A percentile compares a stretch with the other conserved stretches of the same genome.
Evolutionary conservation across 371 early-diverging fungal genomes (phyloP).

Genomic region (Rhizopus stolonifer): DNA sequence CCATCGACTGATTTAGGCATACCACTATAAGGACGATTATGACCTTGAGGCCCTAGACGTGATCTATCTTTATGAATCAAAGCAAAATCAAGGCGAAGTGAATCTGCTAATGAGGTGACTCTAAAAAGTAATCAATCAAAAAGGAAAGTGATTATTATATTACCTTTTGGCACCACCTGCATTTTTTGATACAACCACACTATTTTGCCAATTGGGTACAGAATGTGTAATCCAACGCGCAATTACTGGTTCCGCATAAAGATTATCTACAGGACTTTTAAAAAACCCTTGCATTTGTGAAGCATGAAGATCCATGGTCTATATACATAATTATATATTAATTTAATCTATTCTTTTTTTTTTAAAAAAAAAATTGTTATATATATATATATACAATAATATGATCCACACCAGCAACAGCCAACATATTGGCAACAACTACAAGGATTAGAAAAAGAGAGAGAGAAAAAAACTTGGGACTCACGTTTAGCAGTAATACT

Average conservation of each 20-base stretch:
- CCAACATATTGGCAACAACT: conserved; percentile 95
- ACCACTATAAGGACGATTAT: conserved; percentile 52
- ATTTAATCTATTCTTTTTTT: too few species aligned
- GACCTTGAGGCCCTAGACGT: conserved; percentile 57
- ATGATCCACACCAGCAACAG: conserved; percentile 95
- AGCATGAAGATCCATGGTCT: conserved; percentile 93
- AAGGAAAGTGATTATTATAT: neutral
- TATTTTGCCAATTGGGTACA: conserved; percentile 73
- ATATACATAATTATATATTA: too few species aligned
- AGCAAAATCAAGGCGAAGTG: conserved; percentile 92
- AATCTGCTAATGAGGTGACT: conserved; percentile 95
- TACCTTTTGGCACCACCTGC: conserved; percentile 97
- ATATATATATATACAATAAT: conserved; percentile 64
- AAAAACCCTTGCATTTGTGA: conserved; percentile 98
- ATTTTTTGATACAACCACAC: conserved; percentile 93
- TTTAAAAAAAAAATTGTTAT: neutral
- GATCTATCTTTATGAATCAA: conserved; percentile 90
- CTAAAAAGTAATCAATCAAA: conserved; percentile 33
- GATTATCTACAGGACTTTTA: conserved; percentile 92
- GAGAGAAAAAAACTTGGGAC: neutral
- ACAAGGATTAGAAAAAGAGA: neutral
- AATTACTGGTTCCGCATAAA: conserved; percentile 91
- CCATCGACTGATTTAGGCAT: conserved; percentile 49
- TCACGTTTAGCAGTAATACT: conserved; percentile 93
- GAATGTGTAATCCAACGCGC: conserved; percentile 84